phyloP scores from a whole-genome alignment of 345 rosid genomes.

The Lepidium aucheri region DNA sequence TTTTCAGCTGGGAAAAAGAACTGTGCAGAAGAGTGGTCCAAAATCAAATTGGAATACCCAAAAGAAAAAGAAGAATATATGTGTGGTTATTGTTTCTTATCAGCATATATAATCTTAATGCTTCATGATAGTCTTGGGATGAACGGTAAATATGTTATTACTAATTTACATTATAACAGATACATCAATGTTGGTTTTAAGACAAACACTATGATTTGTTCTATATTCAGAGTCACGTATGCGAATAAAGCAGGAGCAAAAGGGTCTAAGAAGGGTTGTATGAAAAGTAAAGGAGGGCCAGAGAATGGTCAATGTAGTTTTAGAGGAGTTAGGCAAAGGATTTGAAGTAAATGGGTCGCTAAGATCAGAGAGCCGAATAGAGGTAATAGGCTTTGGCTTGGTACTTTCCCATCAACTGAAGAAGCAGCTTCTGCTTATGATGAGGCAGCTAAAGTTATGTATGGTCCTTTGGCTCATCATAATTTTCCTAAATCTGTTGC shows the following conservation, averaged over 20 bases:
- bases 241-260: slow-evolving; percentile 41
- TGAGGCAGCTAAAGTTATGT: no score
- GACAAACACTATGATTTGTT: background rate
- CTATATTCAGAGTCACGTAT: slow-evolving; percentile 40
- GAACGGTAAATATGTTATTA: slow-evolving; percentile 28
- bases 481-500: no score
- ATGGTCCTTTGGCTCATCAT: no score
- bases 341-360: no score
- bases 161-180: no score
- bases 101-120: slow-evolving; percentile 69
- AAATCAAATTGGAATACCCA: slow-evolving; percentile 39
- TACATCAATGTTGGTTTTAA: background rate
- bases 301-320: no score
- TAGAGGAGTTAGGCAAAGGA: no score
- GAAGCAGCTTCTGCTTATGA: no score
- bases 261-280: background rate
- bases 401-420: no score
- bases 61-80: slow-evolving; percentile 42
- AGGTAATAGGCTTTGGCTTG: no score
- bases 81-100: slow-evolving; percentile 63
- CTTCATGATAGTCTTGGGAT: slow-evolving; percentile 74
- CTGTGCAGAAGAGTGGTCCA: slow-evolving; percentile 71
- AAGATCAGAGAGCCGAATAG: no score
- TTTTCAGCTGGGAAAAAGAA: slow-evolving; percentile 48
- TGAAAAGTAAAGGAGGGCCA: no score